Conservation (phyloP, 2,329 filamentous ascomycete genomes). For the Talaromyces sp. region DNA sequence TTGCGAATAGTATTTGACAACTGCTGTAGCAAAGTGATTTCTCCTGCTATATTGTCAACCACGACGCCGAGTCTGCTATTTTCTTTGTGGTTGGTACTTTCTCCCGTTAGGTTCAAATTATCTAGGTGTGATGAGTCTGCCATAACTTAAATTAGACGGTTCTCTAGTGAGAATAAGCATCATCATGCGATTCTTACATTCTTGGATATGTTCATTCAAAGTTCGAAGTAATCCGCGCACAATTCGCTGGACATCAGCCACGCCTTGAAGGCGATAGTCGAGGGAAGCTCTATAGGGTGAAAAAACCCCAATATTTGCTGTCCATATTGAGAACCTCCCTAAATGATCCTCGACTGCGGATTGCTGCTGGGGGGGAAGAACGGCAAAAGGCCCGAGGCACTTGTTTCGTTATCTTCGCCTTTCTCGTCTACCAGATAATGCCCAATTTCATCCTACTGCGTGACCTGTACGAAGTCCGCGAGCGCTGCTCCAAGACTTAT, state of each 20-base stretch:
- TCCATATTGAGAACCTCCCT: slow-evolving; percentile 8
- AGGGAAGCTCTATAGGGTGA: slow-evolving; percentile 2
- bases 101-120: background rate
- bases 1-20: slow-evolving; percentile 9
- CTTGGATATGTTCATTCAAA: slow-evolving; percentile 1
- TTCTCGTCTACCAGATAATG: slow-evolving; percentile 58
- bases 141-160: background rate
- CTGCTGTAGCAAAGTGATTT: slow-evolving; percentile 5
- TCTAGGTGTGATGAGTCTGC: background rate
- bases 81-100: background rate
- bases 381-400: background rate
- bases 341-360: slow-evolving; percentile 8
- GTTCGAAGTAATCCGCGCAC: background rate
- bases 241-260: slow-evolving; percentile 1
- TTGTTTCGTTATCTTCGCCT: slow-evolving; percentile 46
- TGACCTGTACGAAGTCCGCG: slow-evolving; percentile 76
- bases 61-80: background rate
- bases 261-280: slow-evolving; percentile 5
- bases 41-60: background rate
- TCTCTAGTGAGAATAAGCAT: background rate
- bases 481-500: slow-evolving; percentile 79
- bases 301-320: slow-evolving; percentile 5
- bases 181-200: background rate
- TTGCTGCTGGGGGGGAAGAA: slow-evolving; percentile 1
- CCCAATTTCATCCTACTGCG: slow-evolving; percentile 80